Base-by-base conservation (phyloP, 148 eudicot genomes). In the Diospyros kaki region DNA sequence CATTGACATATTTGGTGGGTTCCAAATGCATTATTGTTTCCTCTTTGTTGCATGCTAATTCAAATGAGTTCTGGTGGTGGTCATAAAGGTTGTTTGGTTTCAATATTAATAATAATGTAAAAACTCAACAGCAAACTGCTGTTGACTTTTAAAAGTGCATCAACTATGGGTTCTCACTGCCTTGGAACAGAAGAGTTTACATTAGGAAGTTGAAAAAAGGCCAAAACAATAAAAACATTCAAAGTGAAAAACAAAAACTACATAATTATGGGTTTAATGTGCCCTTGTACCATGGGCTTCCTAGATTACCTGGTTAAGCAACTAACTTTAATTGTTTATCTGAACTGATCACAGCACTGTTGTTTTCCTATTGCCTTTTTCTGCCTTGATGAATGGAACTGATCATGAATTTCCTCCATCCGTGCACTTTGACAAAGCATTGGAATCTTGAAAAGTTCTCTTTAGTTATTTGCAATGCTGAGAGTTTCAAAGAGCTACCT, bases 1-100 rank as follows among this genome's bases (percentile, higher is more conserved):
- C 72, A 77, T 88, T 71, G 88, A 88, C 48, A 84, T 88, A 74
- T 86, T 88, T 73, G 91, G 91, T 88, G 79, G 69, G 73, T 71
- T 62, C 45, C 38, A 53, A 12, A 14, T 39, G n/a, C 40, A 18
- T 51, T 41, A 58, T 55, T 53, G 51, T 15, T 15, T 48, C 8
- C 18, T 53, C 43, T 69, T 69, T 53, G 46, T 39, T 53, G 60
- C 60, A 13, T 52, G 72, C 46, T 52, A 10, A 58, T 44, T 69
- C 17, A 38, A 69, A 39, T 69, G 59, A 52, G 11, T 4, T 68
- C 43, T 38, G 14, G 58, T 14, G 60, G 14, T 11, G 46, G 52
- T 48, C 6, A 8, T 48, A 48, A 8, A 8, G 52, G 52, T 4
- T 48, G 52, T 48, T 48, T 48, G 52, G 52, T 4, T 48, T 48